These are phyloP conservation scores for Verticillium tricorpus DNA, from an alignment of 2,329 filamentous ascomycete genomes.

Conservation along the genomic window DNA sequence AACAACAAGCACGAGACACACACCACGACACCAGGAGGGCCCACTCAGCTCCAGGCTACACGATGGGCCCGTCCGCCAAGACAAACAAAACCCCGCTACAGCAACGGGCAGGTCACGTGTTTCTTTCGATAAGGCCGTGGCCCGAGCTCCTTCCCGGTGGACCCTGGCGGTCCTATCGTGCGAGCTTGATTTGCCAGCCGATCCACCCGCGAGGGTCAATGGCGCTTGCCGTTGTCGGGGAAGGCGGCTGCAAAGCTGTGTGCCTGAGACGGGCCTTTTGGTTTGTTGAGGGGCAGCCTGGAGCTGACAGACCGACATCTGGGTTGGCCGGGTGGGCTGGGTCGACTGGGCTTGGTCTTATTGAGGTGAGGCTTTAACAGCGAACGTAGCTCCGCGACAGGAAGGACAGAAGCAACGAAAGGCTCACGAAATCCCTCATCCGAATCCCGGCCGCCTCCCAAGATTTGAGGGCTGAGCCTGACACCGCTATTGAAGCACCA, in stretches of 20 bases:
- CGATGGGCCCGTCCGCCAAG: neutral
- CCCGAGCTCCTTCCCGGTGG: neutral
- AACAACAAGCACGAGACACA: neutral
- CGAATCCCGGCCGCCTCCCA: neutral
- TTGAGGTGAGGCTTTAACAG: neutral
- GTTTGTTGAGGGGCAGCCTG: slow-evolving; percentile 1
- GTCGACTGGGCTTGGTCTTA: neutral
- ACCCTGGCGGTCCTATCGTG: neutral
- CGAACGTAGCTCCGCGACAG: neutral
- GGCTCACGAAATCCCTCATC: neutral
- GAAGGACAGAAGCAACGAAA: neutral
- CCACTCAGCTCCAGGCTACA: neutral
- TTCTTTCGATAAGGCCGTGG: neutral
- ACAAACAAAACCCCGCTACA: neutral
- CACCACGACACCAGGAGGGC: neutral
- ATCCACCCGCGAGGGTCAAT: neutral
- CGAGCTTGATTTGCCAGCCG: neutral
- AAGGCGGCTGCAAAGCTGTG: neutral
- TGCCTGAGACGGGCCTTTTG: neutral
- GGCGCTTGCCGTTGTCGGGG: neutral
- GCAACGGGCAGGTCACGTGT: neutral
- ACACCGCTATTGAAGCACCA: neutral
- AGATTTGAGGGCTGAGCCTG: neutral
- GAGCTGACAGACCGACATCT: neutral
- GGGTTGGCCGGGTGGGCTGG: neutral